Conservation (phyloP, 495 filamentous ascomycete genomes). For the Tuber umbilicatum region DNA sequence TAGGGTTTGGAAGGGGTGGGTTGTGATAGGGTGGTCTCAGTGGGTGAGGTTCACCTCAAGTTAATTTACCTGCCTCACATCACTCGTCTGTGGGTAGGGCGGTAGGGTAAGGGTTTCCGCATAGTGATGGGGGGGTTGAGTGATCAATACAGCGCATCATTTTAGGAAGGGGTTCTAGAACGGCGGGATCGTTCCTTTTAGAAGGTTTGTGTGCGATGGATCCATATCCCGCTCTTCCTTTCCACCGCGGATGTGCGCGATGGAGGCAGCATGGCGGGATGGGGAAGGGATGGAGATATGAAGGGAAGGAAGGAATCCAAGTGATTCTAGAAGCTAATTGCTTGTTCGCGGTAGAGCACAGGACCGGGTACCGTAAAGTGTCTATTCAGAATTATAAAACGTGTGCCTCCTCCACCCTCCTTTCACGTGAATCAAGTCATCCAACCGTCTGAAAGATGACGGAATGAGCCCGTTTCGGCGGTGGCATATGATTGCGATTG, state of each 20-base stretch:
- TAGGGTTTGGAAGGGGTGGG: background rate
- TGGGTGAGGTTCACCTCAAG: background rate
- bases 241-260: background rate
- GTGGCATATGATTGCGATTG: background rate
- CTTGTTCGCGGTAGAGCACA: background rate
- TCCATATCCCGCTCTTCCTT: background rate
- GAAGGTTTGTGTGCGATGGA: background rate
- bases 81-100: background rate
- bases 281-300: background rate
- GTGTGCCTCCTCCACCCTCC: background rate
- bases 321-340: background rate
- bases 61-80: background rate
- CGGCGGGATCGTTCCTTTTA: background rate
- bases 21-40: background rate
- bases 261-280: background rate
- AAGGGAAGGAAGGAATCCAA: background rate
- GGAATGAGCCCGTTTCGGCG: background rate
- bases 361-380: background rate
- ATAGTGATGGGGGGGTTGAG: background rate
- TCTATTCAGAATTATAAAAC: background rate
- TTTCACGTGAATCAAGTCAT: background rate
- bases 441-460: background rate
- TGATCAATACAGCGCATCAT: background rate
- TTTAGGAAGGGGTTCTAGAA: background rate
- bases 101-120: conserved; percentile 1